A percentile compares a stretch with the other conserved stretches of the same genome.
Conservation (phyloP, 371 early-diverging fungal genomes). For the Mucor circinelloides region DNA sequence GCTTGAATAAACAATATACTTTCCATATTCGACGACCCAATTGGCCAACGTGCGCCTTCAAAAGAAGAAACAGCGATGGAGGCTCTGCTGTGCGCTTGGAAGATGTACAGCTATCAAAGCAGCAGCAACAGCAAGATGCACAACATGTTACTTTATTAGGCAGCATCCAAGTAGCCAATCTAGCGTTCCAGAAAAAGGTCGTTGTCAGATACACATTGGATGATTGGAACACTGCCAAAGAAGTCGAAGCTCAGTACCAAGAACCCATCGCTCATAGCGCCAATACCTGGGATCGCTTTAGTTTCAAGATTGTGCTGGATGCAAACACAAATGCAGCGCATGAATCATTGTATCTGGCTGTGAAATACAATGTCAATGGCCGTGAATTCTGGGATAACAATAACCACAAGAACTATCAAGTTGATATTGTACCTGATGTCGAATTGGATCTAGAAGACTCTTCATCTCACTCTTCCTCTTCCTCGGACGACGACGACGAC, state of each 20-base stretch:
- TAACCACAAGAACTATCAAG: slow-evolving; percentile 62
- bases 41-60: slow-evolving; percentile 25
- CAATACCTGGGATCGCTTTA: slow-evolving; percentile 45
- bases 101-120: slow-evolving; percentile 17
- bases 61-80: not conserved
- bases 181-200: slow-evolving; percentile 79
- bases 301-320: slow-evolving; percentile 21
- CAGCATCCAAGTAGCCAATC: slow-evolving; percentile 71
- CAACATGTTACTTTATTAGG: slow-evolving; percentile 49
- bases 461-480: slow-evolving; percentile 11
- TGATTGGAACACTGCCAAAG: slow-evolving; percentile 68
- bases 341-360: slow-evolving; percentile 19
- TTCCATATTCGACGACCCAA: slow-evolving; percentile 18
- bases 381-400: slow-evolving; percentile 86
- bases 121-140: slow-evolving; percentile 4
- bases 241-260: slow-evolving; percentile 57
- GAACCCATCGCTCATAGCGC: slow-evolving; percentile 42
- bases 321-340: slow-evolving; percentile 1
- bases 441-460: slow-evolving; percentile 5
- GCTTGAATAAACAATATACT: slow-evolving; percentile 5
- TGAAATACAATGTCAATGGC: slow-evolving; percentile 57
- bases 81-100: slow-evolving; percentile 31
- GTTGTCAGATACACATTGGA: slow-evolving; percentile 68
- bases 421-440: slow-evolving; percentile 17
- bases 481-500: slow-evolving; percentile 17